Evolutionary conservation across 202 grass and related monocot species (phyloP), one percentile per base, ranked within the genome.

Genomic region (Brachypodium distachyon): DNA sequence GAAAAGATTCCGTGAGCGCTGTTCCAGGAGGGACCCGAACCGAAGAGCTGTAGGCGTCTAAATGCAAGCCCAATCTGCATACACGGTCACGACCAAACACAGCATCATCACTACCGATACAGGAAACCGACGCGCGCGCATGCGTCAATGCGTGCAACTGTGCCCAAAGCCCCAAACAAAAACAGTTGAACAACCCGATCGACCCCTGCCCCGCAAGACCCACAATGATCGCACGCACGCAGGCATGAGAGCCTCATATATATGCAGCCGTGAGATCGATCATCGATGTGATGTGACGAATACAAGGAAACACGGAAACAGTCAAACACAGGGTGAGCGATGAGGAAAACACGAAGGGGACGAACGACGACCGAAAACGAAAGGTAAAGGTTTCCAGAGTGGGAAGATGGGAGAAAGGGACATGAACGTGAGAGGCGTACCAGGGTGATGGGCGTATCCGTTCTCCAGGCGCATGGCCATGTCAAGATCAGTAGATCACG

Each of bases 381-480:
- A 69, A 23, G 50, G 48, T 11, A 46, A 72, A 82, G 28, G 40
- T 47, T 41, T 72, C 66, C 66, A 61, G 72, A 87, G 74, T 41
- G 46, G 52, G 58, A 48, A 63, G 40, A 39, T 7, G 16, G 0
- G 6, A 9, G 7, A 2, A 13, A 21, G 14, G 27, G 53, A 18
- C 26, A 66, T 32, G 54, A 25, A 31, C 58, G n/a, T n/a, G n/a
- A n/a, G n/a, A n/a, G n/a, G n/a, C n/a, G 12, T 78, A 90, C 87
- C 38, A 54, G 76, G 25, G 63, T 79, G 78, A 40, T 74, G 68
- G 36, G 43, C 13, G 41, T 27, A 55, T 43, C 78, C 82, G 39
- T 74, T 78, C 50, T 85, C 82, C 78, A 89, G 34, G 40, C 61
- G 82, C 60, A 74, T 9, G 27, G 82, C 78, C 87, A 85, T 85